These are phyloP conservation scores for Adiantum capillusveneris DNA, from an alignment of 75 land plant genomes.

Conservation along the genomic window DNA sequence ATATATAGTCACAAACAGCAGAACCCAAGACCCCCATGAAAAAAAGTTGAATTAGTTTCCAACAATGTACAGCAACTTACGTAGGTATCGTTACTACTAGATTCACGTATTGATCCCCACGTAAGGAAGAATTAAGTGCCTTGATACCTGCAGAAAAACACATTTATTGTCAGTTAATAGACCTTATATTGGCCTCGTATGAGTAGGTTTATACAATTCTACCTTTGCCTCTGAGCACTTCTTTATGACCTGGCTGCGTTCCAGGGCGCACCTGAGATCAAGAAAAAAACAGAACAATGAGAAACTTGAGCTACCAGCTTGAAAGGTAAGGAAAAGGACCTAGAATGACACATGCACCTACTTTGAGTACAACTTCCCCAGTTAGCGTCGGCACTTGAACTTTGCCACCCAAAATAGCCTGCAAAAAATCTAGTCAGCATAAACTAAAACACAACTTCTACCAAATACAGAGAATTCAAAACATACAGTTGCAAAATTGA, in stretches of 20 bases:
- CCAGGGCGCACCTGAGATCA: constrained; percentile 32
- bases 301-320: background rate
- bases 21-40: background rate
- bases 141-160: constrained; percentile 18
- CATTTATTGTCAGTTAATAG: too few species aligned
- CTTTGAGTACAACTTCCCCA: constrained; percentile 30
- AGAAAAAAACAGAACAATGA: background rate
- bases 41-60: background rate
- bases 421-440: background rate
- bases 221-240: constrained; percentile 38
- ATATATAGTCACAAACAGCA: background rate
- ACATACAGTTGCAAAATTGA: constrained; percentile 18
- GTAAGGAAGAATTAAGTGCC: constrained; percentile 15
- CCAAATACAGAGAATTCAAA: too few species aligned
- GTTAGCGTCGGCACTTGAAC: constrained; percentile 35
- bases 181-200: too few species aligned
- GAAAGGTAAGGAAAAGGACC: background rate
- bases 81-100: constrained; percentile 7
- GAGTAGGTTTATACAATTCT: background rate
- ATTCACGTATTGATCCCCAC: constrained; percentile 32
- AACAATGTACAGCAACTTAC: constrained; percentile 5
- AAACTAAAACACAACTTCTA: too few species aligned
- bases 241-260: constrained; percentile 36
- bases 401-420: constrained; percentile 38
- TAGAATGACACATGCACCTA: background rate